Percentiles rank a stretch among this genome's conserved stretches.
These are phyloP conservation scores for Lactifluus rugatus DNA, from an alignment of 768 basidiomycete species.

Conservation along the genomic window DNA sequence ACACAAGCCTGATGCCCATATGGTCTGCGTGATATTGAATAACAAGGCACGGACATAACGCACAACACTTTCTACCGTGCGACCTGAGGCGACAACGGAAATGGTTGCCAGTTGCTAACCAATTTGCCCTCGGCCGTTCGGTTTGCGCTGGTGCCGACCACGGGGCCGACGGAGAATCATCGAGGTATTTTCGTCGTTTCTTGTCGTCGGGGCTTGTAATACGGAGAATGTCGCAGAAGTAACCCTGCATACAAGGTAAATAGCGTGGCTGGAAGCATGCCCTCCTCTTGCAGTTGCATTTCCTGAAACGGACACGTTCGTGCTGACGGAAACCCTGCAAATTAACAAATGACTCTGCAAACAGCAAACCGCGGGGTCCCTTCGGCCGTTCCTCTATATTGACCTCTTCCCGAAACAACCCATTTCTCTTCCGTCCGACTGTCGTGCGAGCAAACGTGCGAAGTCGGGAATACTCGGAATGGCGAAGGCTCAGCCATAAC, in stretches of 20 bases:
- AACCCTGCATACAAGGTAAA: neutral
- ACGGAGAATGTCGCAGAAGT: neutral
- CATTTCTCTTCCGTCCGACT: conserved; percentile 1
- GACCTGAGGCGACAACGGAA: neutral
- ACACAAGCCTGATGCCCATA: neutral
- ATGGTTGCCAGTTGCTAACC: conserved; percentile 7
- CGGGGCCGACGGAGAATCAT: conserved; percentile 15
- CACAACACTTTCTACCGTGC: neutral
- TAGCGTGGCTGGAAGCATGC: neutral
- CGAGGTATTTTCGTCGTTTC: conserved; percentile 15
- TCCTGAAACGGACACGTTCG: neutral
- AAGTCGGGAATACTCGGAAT: neutral
- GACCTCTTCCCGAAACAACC: neutral
- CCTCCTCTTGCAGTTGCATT: neutral
- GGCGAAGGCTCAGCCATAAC: neutral
- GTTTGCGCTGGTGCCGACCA: neutral
- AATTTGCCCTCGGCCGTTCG: neutral
- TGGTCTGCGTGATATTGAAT: neutral
- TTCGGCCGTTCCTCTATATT: neutral
- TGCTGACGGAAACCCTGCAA: neutral
- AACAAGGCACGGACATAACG: neutral
- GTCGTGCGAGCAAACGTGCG: neutral
- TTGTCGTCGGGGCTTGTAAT: conserved; percentile 1
- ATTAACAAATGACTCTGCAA: neutral
- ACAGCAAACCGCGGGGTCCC: neutral